Evolutionary conservation across 2,329 filamentous ascomycete genomes (phyloP), one percentile per base, ranked within the genome.

Genomic region (Cladosporium sp.): DNA sequence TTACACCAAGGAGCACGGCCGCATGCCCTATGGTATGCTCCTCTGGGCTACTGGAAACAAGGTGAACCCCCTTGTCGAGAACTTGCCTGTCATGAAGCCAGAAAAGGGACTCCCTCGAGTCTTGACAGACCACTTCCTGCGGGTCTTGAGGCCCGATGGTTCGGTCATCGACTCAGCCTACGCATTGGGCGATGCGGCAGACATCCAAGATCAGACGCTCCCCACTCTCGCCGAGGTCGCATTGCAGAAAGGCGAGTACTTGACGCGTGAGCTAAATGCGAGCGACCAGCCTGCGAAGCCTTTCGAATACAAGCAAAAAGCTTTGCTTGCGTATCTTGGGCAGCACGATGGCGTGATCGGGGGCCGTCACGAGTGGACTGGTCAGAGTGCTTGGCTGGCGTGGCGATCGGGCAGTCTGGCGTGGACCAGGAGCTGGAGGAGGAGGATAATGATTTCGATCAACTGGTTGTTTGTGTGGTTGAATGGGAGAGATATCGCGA

Each of bases 31-130:
- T 52, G 70, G 70, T 4, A 64, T 72, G 63, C 54, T 63, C 6
- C 53, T 72, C 16, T 72, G 70, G 70, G 68, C 69, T 1, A 71
- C 70, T 1, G 70, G 70, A 2, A 72, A 71, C 50, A 66, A 66
- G 28, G 58, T 61, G 6, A 64, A 65, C 35, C 56, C 63, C 2
- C 53, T 72, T 2, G 46, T 71, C 5, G 68, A 70, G 11, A 61
- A 55, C 22, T 54, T 72, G 4, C 54, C 67, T 9, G 66, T 67
- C 10, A 53, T 55, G 43, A 66, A 67, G 54, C 66, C 67, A 40
- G 56, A 58, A 1, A 64, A 65, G 16, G 65, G 66, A 4, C 58
- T 72, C 34, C 65, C 64, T 11, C 56, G 69, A 2, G 66, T 72
- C 35, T 54, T 67, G 37, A 72, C 70, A 7, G 68, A 72, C 52